Evolutionary conservation across 2,329 filamentous ascomycete genomes (phyloP), one percentile per base, ranked within the genome.

Genomic region (Atkinsonella hypoxylon): DNA sequence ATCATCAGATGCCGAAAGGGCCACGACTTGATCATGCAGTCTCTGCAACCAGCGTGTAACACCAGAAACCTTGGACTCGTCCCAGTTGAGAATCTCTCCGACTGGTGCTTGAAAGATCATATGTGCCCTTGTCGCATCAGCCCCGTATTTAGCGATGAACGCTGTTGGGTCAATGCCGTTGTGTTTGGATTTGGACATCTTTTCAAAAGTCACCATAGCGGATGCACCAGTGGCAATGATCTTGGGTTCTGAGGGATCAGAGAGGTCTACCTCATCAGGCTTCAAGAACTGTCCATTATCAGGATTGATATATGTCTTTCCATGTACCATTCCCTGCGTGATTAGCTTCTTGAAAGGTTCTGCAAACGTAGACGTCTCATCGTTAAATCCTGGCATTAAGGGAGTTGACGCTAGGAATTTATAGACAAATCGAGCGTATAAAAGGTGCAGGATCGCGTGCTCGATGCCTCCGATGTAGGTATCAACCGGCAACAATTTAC

Each of bases 171-270:
- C 88, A 7, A 95, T 87, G 26, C 89, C 89, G 61, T 95, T 95
- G 69, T 93, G 76, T 66, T 95, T 95, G 60, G 87, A 94, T 69
- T 95, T 95, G 39, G 87, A 93, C 89, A 95, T 95, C 64, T 95
- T 95, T 64, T 95, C 89, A 58, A 78, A 95, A 1, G 79, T 82
- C 17, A 89, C 67, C 30, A 71, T 77, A 1, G 85, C 80, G 0
- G 62, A 59, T 45, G 76, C 67, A 3, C 81, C 79, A 0, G 81
- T 85, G 0, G 76, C 73, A 17, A 73, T 73, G n/a, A 93, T 77
- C 49, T 73, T 71, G 1, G 85, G 85, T 12, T 70, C 68, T 0
- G 71, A 67, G 0, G 76, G 70, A 40, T 78, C 73, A 3, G 71
- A 73, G 4, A 83, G 59, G 55, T 90, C 82, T 13, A 95, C 74